Evolutionary conservation across 495 filamentous ascomycete species (phyloP).

Genomic region (Talaromyces adpressus): DNA sequence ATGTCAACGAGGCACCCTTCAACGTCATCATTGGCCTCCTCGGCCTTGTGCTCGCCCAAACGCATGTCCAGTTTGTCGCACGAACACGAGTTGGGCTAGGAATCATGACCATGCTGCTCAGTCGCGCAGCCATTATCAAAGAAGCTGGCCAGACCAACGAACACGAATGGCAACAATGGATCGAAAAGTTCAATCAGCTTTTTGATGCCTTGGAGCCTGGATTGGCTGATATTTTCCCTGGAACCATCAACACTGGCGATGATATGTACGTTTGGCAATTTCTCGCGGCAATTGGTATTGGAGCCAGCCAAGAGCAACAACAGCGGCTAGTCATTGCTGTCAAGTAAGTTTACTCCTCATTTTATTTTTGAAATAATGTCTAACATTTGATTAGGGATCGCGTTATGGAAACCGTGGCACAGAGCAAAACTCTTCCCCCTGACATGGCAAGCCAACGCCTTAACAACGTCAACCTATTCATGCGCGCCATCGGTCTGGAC

Average conservation of each 20-base stretch:
- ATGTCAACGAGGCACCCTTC: conserved; percentile 84
- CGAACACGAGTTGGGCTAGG: conserved; percentile 79
- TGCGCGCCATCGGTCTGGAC: conserved; percentile 95
- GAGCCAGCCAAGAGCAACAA: conserved; percentile 87
- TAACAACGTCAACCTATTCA: conserved; percentile 93
- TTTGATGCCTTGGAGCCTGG: conserved; percentile 82
- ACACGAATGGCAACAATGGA: conserved; percentile 77
- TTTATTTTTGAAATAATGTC: neutral
- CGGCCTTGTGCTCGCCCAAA: conserved; percentile 72
- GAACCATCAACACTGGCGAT: conserved; percentile 69
- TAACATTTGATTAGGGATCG: conserved; percentile 55
- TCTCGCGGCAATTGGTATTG: conserved; percentile 86
- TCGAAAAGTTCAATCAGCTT: conserved; percentile 69
- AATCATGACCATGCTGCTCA: conserved; percentile 91
- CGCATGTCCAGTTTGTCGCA: conserved; percentile 70
- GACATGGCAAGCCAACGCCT: conserved; percentile 75
- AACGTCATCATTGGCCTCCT: conserved; percentile 84
- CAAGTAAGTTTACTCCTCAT: conserved; percentile 49
- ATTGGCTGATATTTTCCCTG: conserved; percentile 79
- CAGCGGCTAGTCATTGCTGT: conserved; percentile 89
- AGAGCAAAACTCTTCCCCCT: conserved; percentile 79
- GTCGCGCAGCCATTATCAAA: conserved; percentile 87
- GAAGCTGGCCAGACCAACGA: conserved; percentile 63
- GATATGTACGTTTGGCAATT: conserved; percentile 99
- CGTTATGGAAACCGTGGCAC: conserved; percentile 89